phyloP scores from a whole-genome alignment of 768 basidiomycete genomes.

The Tricholoma matsutake region DNA sequence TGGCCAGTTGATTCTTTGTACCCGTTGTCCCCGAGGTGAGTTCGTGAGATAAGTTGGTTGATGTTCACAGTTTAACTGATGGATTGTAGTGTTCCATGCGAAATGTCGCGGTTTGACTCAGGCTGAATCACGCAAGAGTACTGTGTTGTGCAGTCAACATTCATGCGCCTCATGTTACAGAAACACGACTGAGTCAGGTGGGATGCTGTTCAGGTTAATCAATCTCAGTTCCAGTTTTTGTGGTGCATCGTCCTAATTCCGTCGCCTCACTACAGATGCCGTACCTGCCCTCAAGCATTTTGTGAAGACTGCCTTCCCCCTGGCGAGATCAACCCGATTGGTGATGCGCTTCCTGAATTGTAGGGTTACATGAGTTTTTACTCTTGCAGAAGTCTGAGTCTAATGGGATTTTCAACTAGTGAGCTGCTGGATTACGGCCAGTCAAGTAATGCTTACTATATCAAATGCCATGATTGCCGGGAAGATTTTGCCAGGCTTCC shows the following conservation, averaged over 20 bases:
- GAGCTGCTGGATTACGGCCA: conserved; percentile 37
- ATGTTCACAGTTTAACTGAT: neutral
- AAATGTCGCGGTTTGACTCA: conserved; percentile 41
- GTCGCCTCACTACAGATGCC: conserved; percentile 40
- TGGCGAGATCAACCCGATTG: conserved; percentile 48
- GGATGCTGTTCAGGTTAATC: conserved; percentile 54
- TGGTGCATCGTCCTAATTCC: neutral
- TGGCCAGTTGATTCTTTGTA: conserved; percentile 48
- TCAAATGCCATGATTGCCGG: conserved; percentile 49
- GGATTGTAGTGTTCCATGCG: conserved; percentile 47
- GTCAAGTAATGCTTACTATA: conserved; percentile 40
- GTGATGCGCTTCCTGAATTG: conserved; percentile 59
- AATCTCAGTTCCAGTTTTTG: neutral
- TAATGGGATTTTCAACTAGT: conserved; percentile 24
- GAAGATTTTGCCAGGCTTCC: conserved; percentile 34
- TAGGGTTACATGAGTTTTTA: conserved; percentile 24
- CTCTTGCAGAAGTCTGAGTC: neutral
- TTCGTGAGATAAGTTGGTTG: neutral
- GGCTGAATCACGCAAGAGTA: conserved; percentile 24
- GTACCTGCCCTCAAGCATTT: conserved; percentile 55
- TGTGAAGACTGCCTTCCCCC: conserved; percentile 60
- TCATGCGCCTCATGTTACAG: conserved; percentile 43
- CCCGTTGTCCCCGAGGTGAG: conserved; percentile 52
- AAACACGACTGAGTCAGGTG: conserved; percentile 45
- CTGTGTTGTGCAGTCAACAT: conserved; percentile 47